Base-by-base conservation (phyloP, 441 rosid genomes). In the Gossypium davidsonii region DNA sequence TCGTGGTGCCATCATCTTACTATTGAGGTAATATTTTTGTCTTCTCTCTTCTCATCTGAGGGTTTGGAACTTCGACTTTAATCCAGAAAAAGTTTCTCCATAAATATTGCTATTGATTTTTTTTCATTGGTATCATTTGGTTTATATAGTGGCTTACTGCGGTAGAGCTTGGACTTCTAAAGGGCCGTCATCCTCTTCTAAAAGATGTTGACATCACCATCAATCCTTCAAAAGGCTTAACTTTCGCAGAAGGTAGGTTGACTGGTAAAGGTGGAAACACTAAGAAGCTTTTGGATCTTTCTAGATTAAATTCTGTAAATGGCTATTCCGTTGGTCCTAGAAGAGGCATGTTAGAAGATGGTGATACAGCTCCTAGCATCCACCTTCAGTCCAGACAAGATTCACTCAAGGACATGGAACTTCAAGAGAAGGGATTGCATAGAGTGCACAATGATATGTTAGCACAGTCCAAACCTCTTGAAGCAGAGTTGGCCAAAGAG, bases 141-240 rank as follows among this genome's bases (percentile, higher is more conserved):
- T 75, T 69, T 77, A 58, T 89, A 85, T 82, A 96, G 99, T 96
- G 99, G 99, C 90, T 96, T 64, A 72, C 87, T 67, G 97, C 95
- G 2, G 97, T 93, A 77, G 99, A 96, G 77, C 94, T 96, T 76
- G 99, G 93, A 79, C 94, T 96, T 79, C 79, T 96, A 67, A 96
- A 96, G 86, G 99, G 99, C 66, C 97, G 93, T 53, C 99, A 96
- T 85, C 99, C 99, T 70, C 94, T 93, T 76, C 66, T 96, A 79
- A 83, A 88, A 79, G 98, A 96, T 80, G 83, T 93, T 61, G 99
- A 96, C 79, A 79, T 93, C 73, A 79, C 85, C 74, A 83, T 93
- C 81, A 91, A 85, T 79, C 97, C 95, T 77, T 72, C 85, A 39
- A 82, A 85, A 77, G 91, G 93, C 73, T 80, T 87, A 72, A 76